These are phyloP conservation scores for Mesembryanthemum crystallinum DNA, from an alignment of 148 eudicot genomes.

Conservation along the genomic window DNA sequence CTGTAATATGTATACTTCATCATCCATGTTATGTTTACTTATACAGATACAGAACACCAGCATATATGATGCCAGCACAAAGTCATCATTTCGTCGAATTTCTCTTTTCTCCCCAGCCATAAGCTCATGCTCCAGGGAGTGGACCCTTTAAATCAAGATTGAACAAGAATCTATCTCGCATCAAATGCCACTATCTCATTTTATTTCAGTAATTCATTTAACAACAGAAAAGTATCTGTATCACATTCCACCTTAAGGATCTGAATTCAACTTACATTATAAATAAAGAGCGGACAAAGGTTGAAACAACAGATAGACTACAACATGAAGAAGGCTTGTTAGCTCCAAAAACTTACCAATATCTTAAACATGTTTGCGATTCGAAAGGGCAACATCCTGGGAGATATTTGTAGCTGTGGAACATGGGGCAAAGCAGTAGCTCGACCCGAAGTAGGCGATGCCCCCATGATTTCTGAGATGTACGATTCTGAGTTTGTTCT, in stretches of 20 bases:
- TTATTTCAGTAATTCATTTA: too few relatives aligned
- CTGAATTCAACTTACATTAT: background rate
- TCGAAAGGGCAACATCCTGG: slow-evolving; percentile 70
- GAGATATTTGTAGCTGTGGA: slow-evolving; percentile 70
- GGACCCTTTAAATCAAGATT: too few relatives aligned
- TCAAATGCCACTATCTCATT: too few relatives aligned
- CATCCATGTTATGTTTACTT: too few relatives aligned
- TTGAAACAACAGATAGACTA: background rate
- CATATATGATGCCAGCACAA: too few relatives aligned
- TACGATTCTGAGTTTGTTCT: slow-evolving; percentile 67
- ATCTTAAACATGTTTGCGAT: slow-evolving; percentile 82
- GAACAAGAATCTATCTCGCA: too few relatives aligned
- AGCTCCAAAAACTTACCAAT: slow-evolving; percentile 58
- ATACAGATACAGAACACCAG: too few relatives aligned
- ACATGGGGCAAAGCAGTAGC: slow-evolving; percentile 45
- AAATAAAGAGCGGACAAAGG: background rate
- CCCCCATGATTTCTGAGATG: slow-evolving; percentile 64
- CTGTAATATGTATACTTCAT: too few relatives aligned
- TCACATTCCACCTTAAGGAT: background rate
- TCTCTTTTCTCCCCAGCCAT: too few relatives aligned
- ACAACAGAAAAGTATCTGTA: too few relatives aligned
- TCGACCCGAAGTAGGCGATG: slow-evolving; percentile 48
- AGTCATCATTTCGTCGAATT: too few relatives aligned
- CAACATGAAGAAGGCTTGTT: background rate
- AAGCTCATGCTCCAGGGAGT: too few relatives aligned